Base-by-base conservation (phyloP, 2,329 filamentous ascomycete species). In the Mycosphaerella sp. region DNA sequence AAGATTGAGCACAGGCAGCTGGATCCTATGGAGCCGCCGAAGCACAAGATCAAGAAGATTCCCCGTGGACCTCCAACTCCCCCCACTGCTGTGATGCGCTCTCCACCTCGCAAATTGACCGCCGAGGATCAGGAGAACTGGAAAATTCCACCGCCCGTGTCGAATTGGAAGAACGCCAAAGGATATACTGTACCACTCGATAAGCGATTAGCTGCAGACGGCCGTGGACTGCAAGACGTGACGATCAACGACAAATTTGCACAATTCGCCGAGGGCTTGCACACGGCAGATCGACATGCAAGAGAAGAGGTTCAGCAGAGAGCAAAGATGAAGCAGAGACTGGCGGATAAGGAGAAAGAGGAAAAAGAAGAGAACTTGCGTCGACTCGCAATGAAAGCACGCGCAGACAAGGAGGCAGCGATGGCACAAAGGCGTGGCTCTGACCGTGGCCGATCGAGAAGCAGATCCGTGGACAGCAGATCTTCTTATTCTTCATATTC, bases 111-210 rank as follows among this genome's bases (percentile, higher is more conserved):
- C 56, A 98, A 97, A 66, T 78, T 98, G 55, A 98, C 93, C 1
- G 93, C 91, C 5, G 90, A 95, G 68, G 93, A 98, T 62, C 91
- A 97, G 70, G 93, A 97, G 69, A 88, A 87, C 53, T 98, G 93
- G 93, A 89, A 85, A 65, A 96, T 88, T 28, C 84, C 84, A 0
- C 89, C 91, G 2, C 87, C 91, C 0, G 85, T 98, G 1, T 95
- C 88, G 16, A 97, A 97, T 70, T 98, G 93, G 93, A 98, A 98
- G 79, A 98, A 98, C 69, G 88, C 91, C 1, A 97, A 97, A 74
- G 93, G 93, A 63, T 98, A 95, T 66, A 98, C 93, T 0, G 88
- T 98, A 1, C 89, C 93, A 0, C 71, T 98, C 45, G 93, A 98
- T 69, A 98, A 98, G 75, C 85, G 93, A 66, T 73, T 98, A 61